Evolutionary conservation across 805 yeast species (phyloP), one percentile per base, ranked within the genome.

Genomic region (Kazachstania kunashirensis): DNA sequence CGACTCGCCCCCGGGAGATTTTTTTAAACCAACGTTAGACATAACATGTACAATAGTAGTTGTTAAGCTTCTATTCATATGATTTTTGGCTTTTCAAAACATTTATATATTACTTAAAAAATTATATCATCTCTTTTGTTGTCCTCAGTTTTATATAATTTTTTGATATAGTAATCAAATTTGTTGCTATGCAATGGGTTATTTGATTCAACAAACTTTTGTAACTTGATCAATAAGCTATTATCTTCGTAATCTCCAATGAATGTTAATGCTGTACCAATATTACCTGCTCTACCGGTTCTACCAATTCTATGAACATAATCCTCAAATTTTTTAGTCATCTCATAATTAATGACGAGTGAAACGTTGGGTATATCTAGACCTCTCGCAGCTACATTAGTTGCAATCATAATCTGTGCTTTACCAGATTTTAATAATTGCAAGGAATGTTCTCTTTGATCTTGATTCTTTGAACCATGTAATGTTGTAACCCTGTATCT

Each of bases 351-450:
- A 15, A 92, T 58, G 8, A 89, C 97, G 24, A 88, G 56, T 0
- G 92, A 75, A 6, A 89, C 94, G 47, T 83, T 71, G 1, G 85
- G 79, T n/a, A 89, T 77, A 58, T 92, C 97, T 31, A 89, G 74
- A 55, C 98, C 98, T 63, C 98, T 73, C 3, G 95, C 94, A 0
- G 96, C 96, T 17, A 89, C 85, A 56, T 89, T 96, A 0, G 97
- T 92, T 3, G 96, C 97, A 13, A 89, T 77, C 29, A 89, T 61
- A 6, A 84, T 66, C 35, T 76, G 78, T 0, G 70, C 71, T 17
- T 62, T 59, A 2, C 81, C 78, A 5, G 59, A 45, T 31, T 78
- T 67, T 43, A 89, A 68, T 24, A 73, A 66, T 8, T 63, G 60
- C 13, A 89, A 67, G 0, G 95, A 82, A n/a, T 61, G 61, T 52